A percentile compares a stretch with the other conserved stretches of the same genome.
phyloP scores from a whole-genome alignment of 768 basidiomycete species.

The Suillus decipiens region DNA sequence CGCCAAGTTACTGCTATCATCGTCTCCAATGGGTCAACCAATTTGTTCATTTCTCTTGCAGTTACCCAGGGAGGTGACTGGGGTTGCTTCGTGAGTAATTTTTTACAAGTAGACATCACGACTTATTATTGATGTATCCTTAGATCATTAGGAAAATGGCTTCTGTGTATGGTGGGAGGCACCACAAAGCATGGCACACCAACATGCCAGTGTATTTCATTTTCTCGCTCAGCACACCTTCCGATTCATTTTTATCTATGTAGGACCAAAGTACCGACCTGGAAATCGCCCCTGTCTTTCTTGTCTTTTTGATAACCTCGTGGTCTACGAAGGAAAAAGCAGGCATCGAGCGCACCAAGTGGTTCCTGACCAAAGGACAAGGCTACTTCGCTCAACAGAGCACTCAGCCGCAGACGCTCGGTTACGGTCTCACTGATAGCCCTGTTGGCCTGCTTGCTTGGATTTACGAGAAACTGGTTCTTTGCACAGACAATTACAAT shows the following conservation, averaged over 20 bases:
- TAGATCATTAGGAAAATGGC: conserved; percentile 40
- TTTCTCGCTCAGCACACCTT: background rate
- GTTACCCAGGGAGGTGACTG: conserved; percentile 54
- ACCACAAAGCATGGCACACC: conserved; percentile 54
- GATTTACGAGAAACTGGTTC: conserved; percentile 55
- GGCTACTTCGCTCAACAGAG: conserved; percentile 36
- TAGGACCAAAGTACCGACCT: conserved; percentile 28
- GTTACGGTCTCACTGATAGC: conserved; percentile 57
- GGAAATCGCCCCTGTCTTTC: conserved; percentile 29
- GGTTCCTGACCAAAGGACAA: conserved; percentile 23
- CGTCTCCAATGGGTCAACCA: background rate
- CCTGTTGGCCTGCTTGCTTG: conserved; percentile 55
- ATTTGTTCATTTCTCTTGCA: conserved; percentile 20
- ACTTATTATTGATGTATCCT: background rate
- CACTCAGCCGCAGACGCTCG: conserved; percentile 54
- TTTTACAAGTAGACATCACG: background rate
- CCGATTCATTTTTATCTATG: background rate
- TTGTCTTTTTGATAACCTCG: conserved; percentile 30
- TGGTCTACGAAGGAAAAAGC: conserved; percentile 31
- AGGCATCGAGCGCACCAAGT: conserved; percentile 19
- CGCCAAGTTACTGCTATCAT: background rate
- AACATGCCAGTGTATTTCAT: conserved; percentile 42
- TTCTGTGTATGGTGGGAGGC: conserved; percentile 38
- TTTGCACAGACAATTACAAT: conserved; percentile 52
- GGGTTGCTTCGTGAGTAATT: conserved; percentile 37